Evolutionary conservation across 192 early-diverging fungal genomes (phyloP).

Genomic region (Umbelopsis ramanniana): DNA sequence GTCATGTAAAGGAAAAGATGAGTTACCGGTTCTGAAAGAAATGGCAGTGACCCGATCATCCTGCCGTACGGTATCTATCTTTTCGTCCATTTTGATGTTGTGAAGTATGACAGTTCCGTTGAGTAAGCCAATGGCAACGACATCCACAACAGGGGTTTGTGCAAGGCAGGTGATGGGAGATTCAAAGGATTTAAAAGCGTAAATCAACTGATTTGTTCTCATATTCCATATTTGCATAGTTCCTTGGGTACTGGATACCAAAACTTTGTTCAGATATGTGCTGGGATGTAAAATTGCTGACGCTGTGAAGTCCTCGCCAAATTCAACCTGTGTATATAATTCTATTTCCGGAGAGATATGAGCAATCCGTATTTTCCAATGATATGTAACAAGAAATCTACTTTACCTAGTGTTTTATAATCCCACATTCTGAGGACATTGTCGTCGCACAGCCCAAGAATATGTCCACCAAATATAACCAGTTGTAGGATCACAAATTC

Average conservation of each 20-base stretch:
- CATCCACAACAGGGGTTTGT: slow-evolving; percentile 92
- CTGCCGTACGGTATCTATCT: slow-evolving; percentile 79
- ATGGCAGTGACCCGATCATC: slow-evolving; percentile 90
- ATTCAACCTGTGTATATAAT: slow-evolving; percentile 73
- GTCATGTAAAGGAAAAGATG: neutral
- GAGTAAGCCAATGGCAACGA: slow-evolving; percentile 88
- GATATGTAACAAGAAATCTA: neutral
- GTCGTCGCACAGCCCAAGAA: slow-evolving; percentile 80
- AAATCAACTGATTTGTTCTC: slow-evolving; percentile 73
- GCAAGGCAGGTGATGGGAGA: slow-evolving; percentile 77
- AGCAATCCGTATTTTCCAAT: slow-evolving; percentile 12
- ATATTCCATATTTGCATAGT: slow-evolving; percentile 96
- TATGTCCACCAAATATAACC: slow-evolving; percentile 73
- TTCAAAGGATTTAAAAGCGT: slow-evolving; percentile 79
- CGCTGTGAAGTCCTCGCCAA: slow-evolving; percentile 72
- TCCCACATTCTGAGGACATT: slow-evolving; percentile 83
- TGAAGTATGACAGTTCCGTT: slow-evolving; percentile 85
- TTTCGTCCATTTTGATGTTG: slow-evolving; percentile 83
- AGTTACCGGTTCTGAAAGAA: slow-evolving; percentile 83
- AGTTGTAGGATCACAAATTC: slow-evolving; percentile 62
- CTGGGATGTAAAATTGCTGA: slow-evolving; percentile 88
- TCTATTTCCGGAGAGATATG: slow-evolving; percentile 45
- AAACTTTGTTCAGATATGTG: slow-evolving; percentile 97
- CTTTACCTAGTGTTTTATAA: slow-evolving; percentile 65
- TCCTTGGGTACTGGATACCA: slow-evolving; percentile 85